These are phyloP conservation scores for Aspergillus melleus DNA, from an alignment of 2,329 filamentous ascomycete genomes.

Conservation along the genomic window DNA sequence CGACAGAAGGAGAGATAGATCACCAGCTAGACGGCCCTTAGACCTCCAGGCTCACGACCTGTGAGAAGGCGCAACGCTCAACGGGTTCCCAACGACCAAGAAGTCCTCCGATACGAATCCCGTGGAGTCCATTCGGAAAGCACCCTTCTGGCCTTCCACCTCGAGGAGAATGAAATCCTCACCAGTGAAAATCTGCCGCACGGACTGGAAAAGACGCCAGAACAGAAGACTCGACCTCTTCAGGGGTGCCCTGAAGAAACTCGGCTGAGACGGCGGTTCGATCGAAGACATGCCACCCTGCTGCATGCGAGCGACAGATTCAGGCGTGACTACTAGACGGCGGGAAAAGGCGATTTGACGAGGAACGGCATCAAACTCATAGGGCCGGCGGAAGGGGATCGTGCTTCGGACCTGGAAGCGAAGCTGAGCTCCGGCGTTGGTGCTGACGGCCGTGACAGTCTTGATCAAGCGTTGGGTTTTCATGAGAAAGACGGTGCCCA, in stretches of 20 bases:
- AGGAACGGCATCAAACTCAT: slow-evolving; percentile 33
- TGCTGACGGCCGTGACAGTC: slow-evolving; percentile 54
- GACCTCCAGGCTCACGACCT: slow-evolving; percentile 3
- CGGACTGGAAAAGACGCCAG: slow-evolving; percentile 35
- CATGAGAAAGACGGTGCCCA: slow-evolving; percentile 61
- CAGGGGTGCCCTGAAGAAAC: slow-evolving; percentile 36
- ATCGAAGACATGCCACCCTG: slow-evolving; percentile 16
- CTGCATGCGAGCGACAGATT: slow-evolving; percentile 23
- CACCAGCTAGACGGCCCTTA: neutral
- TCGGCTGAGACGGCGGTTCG: slow-evolving; percentile 15
- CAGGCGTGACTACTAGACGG: slow-evolving; percentile 31
- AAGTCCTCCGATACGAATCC: slow-evolving; percentile 39
- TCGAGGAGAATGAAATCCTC: slow-evolving; percentile 43
- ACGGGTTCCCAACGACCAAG: slow-evolving; percentile 33
- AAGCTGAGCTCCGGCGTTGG: slow-evolving; percentile 32
- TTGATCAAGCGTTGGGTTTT: slow-evolving; percentile 60
- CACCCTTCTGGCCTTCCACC: slow-evolving; percentile 35
- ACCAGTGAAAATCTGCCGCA: slow-evolving; percentile 41
- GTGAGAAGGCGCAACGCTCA: slow-evolving; percentile 14
- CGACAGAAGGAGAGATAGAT: slow-evolving; percentile 6
- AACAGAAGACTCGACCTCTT: slow-evolving; percentile 30
- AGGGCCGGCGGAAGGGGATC: slow-evolving; percentile 40
- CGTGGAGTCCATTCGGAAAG: slow-evolving; percentile 39
- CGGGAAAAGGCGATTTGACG: slow-evolving; percentile 37
- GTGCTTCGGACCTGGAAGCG: slow-evolving; percentile 38